Evolutionary conservation across 2,329 filamentous ascomycete species (phyloP), one percentile per base, ranked within the genome.

Genomic region (Colletotrichum agaves): DNA sequence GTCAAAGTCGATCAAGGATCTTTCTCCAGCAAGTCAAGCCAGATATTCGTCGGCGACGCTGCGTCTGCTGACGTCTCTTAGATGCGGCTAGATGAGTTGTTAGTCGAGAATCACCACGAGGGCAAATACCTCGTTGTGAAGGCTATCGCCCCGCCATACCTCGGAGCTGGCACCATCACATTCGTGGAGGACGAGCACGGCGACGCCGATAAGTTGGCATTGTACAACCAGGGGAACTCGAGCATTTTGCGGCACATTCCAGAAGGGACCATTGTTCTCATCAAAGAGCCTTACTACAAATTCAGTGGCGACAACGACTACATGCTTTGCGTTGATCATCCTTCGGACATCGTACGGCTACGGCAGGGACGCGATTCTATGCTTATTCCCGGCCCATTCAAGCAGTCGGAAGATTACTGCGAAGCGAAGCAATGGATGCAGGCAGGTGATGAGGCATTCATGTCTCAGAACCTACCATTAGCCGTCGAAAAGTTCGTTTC

Each of bases 221-320:
- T 80, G n/a, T 80, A 80, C 73, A 79, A 79, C 71, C 78, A 78
- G 35, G 67, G 72, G 27, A 75, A 74, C 71, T 72, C 76, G 2
- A 76, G 70, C 7, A 62, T 78, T n/a, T 57, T 78, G 6, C 77
- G 75, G 1, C 73, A 73, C 2, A 72, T 78, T 2, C 77, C 77
- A 3, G 75, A 76, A 52, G 74, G 74, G 0, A 75, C 72, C 5
- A 63, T 78, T 2, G 69, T 79, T 0, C 75, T 78, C 3, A 59
- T 80, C 67, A 80, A 80, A 61, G 78, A 80, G 59, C 78, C 78
- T 1, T 79, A 77, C 39, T 79, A 78, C 71, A 74, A 75, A n/a
- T 73, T 72, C 58, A 75, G 76, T 39, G 75, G 74, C 17, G 57
- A 72, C 3, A 61, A 70, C 21, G 76, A 79, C 49, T 75, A 72